A percentile compares a stretch with the other conserved stretches of the same genome.
Conservation (phyloP, 106 monocot species). For the Dendrobium huoshanense region DNA sequence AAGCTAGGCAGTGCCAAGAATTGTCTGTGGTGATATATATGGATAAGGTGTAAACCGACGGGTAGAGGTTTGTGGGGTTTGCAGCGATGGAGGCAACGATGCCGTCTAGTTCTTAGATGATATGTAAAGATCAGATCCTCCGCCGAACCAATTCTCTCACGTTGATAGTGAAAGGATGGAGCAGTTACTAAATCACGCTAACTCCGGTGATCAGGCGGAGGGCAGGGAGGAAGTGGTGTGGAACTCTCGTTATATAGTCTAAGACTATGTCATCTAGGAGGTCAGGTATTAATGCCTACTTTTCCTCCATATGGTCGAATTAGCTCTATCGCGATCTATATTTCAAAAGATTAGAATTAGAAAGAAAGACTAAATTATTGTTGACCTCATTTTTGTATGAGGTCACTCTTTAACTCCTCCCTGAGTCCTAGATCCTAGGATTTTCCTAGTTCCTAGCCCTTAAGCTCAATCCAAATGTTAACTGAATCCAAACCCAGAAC, state of each 20-base stretch:
- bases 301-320: background rate
- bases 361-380: too few relatives aligned
- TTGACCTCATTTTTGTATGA: too few relatives aligned
- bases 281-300: slow-evolving; percentile 13
- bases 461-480: too few relatives aligned
- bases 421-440: too few relatives aligned
- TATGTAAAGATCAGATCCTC: slow-evolving; percentile 17
- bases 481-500: too few relatives aligned
- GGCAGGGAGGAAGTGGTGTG: slow-evolving; percentile 10
- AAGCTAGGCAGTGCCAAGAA: slow-evolving; percentile 26
- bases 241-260: slow-evolving; percentile 19
- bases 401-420: too few relatives aligned
- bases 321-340: background rate
- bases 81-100: background rate
- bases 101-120: slow-evolving; percentile 12
- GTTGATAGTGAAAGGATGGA: background rate
- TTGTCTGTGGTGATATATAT: slow-evolving; percentile 26
- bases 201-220: slow-evolving; percentile 5
- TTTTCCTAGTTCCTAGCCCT: too few relatives aligned
- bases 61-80: background rate
- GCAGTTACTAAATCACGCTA: slow-evolving; percentile 20
- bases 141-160: background rate
- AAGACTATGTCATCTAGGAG: slow-evolving; percentile 17
- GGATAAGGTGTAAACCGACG: slow-evolving; percentile 25
- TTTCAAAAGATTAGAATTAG: too few relatives aligned